Conservation (phyloP, 441 rosid species). For the Bruguiera hainesii region DNA sequence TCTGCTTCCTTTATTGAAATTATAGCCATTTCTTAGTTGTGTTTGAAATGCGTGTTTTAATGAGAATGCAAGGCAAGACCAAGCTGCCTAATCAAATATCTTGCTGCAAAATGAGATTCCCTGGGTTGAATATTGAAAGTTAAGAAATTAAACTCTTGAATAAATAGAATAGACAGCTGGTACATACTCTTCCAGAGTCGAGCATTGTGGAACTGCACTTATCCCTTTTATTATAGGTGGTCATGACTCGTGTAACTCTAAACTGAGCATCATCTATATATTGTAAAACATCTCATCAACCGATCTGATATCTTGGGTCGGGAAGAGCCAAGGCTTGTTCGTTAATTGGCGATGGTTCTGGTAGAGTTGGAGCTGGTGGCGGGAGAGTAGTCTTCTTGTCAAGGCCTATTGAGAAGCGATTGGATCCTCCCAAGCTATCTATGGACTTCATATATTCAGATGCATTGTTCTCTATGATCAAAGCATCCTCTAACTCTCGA, state of each 20-base stretch:
- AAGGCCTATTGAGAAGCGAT: slow-evolving; percentile 45
- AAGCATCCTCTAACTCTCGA: slow-evolving; percentile 66
- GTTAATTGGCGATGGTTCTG: slow-evolving; percentile 45
- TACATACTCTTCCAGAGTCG: background rate
- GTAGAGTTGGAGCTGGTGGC: slow-evolving; percentile 36
- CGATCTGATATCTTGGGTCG: slow-evolving; percentile 50
- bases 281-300: slow-evolving; percentile 11
- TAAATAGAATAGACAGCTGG: background rate
- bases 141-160: background rate
- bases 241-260: background rate
- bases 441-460: slow-evolving; percentile 76
- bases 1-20: too few species aligned
- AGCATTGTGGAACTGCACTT: too few species aligned
- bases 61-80: too few species aligned
- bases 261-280: slow-evolving; percentile 15
- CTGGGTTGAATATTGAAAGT: background rate
- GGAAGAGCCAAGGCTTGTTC: slow-evolving; percentile 49
- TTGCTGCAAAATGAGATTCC: background rate
- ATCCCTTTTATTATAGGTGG: too few species aligned
- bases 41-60: too few species aligned
- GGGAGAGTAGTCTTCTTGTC: slow-evolving; percentile 41
- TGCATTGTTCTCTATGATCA: slow-evolving; percentile 80
- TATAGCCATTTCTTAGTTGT: too few species aligned
- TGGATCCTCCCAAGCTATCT: slow-evolving; percentile 70
- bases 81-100: background rate